phyloP scores from a whole-genome alignment of 805 yeast genomes.

The Saccharomyces jurei region DNA sequence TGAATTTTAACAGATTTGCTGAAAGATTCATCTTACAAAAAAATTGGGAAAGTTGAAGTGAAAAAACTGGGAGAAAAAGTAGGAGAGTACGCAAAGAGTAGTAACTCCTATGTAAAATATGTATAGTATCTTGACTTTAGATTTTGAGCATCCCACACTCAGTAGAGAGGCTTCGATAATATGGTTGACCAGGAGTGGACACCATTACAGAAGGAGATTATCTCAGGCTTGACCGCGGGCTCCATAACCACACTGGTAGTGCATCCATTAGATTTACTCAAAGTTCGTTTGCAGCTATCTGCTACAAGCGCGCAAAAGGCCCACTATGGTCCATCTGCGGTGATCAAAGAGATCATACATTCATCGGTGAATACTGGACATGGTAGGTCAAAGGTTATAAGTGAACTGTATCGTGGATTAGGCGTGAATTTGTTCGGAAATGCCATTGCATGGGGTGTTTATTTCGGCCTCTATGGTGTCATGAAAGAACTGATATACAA shows the following conservation, averaged over 20 bases:
- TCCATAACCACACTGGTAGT: constrained; percentile 66
- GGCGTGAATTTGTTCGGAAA: constrained; percentile 77
- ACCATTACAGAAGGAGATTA: constrained; percentile 42
- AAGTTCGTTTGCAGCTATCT: constrained; percentile 69
- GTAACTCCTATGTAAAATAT: background rate
- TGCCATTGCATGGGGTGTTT: constrained; percentile 80
- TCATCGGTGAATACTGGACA: constrained; percentile 4
- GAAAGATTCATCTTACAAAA: background rate
- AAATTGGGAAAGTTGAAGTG: background rate
- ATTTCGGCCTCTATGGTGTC: constrained; percentile 68
- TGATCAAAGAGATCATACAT: constrained; percentile 19
- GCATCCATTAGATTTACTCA: constrained; percentile 85
- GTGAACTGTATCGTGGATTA: constrained; percentile 61
- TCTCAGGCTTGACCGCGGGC: constrained; percentile 78
- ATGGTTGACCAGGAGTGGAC: constrained; percentile 1
- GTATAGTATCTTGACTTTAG: background rate
- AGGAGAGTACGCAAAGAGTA: background rate
- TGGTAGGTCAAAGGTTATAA: constrained; percentile 9
- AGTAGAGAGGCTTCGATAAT: background rate
- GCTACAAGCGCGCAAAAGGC: constrained; percentile 13
- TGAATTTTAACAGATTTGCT: constrained; percentile 1
- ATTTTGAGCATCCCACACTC: background rate
- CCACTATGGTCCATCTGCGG: constrained; percentile 24
- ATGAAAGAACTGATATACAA: constrained; percentile 37
- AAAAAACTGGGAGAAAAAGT: background rate